Conservation (phyloP, 176 grass and related monocot genomes). For the Carex scoparia region DNA sequence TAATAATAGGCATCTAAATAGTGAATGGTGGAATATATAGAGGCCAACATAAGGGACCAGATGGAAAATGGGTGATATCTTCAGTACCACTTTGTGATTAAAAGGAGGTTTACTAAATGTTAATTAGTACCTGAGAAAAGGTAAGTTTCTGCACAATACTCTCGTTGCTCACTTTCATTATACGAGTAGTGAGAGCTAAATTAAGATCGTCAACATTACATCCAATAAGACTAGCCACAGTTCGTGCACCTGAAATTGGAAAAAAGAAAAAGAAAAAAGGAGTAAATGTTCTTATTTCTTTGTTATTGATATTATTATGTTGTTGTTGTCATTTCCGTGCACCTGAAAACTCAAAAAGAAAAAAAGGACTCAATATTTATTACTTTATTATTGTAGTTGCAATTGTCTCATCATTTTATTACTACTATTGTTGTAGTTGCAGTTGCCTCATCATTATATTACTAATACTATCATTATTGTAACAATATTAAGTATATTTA, state of each 20-base stretch:
- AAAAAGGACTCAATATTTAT: neutral
- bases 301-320: neutral
- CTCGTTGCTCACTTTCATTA: constrained; percentile 94
- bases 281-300: neutral
- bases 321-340: neutral
- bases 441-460: neutral
- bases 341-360: neutral
- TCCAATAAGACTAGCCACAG: constrained; percentile 71
- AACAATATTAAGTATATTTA: too few species aligned
- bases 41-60: neutral
- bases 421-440: neutral
- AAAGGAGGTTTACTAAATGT: neutral
- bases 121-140: constrained; percentile 63
- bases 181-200: constrained; percentile 69
- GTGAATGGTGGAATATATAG: neutral
- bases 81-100: neutral
- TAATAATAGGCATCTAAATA: neutral
- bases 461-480: too few species aligned
- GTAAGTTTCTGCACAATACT: constrained; percentile 98
- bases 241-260: constrained; percentile 60
- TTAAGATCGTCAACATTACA: constrained; percentile 78
- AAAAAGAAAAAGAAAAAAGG: neutral
- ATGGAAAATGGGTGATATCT: neutral
- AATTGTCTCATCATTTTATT: neutral
- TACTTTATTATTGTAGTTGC: neutral